Percentiles rank a stretch among this genome's conserved stretches.
phyloP scores from a whole-genome alignment of 371 early-diverging fungal species.

The Saksenaea vasiformis region DNA sequence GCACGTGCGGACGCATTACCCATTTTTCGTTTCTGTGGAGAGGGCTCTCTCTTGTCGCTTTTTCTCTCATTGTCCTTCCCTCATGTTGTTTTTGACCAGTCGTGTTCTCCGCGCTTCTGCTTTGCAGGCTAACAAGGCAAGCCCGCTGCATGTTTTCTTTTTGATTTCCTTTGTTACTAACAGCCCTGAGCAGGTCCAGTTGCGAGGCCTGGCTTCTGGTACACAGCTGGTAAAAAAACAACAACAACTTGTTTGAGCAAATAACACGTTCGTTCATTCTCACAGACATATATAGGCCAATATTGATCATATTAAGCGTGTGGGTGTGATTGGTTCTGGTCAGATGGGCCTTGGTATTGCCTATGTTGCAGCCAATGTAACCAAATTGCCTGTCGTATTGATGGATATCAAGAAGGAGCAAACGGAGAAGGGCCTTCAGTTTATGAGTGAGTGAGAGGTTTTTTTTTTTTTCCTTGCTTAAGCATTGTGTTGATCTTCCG shows the following conservation, averaged over 20 bases:
- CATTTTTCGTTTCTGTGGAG: background rate
- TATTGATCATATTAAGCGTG: conserved; percentile 49
- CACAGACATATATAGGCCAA: conserved; percentile 15
- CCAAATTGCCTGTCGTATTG: conserved; percentile 78
- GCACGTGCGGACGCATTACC: background rate
- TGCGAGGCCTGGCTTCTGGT: conserved; percentile 5
- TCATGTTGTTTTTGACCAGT: background rate
- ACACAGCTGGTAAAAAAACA: background rate
- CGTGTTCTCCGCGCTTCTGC: background rate
- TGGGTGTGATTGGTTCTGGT: conserved; percentile 83
- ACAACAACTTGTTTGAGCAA: too few species aligned
- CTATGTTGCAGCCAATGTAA: conserved; percentile 88
- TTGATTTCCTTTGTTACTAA: background rate
- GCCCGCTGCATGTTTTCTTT: background rate
- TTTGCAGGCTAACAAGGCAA: conserved; percentile 4
- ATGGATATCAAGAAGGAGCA: conserved; percentile 85
- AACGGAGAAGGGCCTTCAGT: conserved; percentile 78
- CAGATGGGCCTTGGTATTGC: conserved; percentile 97
- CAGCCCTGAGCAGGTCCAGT: background rate
- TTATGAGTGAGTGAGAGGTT: conserved; percentile 81
- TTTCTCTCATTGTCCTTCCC: background rate
- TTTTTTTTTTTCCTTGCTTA: background rate
- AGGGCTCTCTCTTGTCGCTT: background rate
- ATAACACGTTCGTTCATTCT: background rate
- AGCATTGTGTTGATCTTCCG: background rate